These are phyloP conservation scores for Psilocybe cyanescens DNA, from an alignment of 768 basidiomycete species.

Conservation along the genomic window DNA sequence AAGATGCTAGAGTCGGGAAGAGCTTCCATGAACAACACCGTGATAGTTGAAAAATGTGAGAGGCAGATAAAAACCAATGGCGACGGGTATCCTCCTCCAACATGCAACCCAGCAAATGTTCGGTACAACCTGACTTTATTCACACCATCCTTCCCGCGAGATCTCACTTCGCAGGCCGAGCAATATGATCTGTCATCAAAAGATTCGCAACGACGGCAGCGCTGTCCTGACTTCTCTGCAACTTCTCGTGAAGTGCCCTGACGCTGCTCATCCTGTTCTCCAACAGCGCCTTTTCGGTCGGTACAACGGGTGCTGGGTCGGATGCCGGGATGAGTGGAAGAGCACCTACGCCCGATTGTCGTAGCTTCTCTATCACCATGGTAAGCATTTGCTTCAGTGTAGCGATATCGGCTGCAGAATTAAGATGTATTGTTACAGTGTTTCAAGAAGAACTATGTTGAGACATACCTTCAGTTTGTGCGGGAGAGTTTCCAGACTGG, in stretches of 20 bases:
- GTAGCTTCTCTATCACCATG: conserved; percentile 49
- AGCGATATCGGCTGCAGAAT: conserved; percentile 45
- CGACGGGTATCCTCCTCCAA: too few species aligned
- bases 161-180: neutral
- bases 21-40: too few species aligned
- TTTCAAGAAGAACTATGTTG: neutral
- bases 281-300: conserved; percentile 52
- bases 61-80: too few species aligned
- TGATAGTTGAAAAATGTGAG: too few species aligned
- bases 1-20: too few species aligned
- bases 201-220: conserved; percentile 53
- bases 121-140: too few species aligned
- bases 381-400: conserved; percentile 56
- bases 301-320: neutral
- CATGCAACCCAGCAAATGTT: too few species aligned
- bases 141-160: too few species aligned
- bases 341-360: conserved; percentile 68
- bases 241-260: conserved; percentile 50
- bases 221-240: conserved; percentile 59
- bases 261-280: conserved; percentile 44
- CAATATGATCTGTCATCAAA: conserved; percentile 20
- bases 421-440: neutral
- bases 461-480: conserved; percentile 55
- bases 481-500: conserved; percentile 53
- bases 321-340: conserved; percentile 49